A percentile compares a stretch with the other conserved stretches of the same genome.
phyloP scores from a whole-genome alignment of 305 asterid species.

The Euphrasia arctica region DNA sequence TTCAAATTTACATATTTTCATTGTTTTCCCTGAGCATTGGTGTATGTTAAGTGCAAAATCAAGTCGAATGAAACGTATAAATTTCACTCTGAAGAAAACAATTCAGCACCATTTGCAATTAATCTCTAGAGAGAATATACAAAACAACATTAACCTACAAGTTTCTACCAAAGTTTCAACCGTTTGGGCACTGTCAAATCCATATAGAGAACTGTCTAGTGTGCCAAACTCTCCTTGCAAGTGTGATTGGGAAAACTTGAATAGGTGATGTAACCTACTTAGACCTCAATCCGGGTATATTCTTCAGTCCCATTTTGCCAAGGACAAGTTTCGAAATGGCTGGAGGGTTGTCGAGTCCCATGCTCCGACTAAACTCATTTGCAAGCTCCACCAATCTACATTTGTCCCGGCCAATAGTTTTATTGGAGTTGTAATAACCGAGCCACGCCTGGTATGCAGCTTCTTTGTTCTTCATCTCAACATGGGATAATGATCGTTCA shows the following conservation, averaged over 20 bases:
- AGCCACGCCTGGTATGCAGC: constrained; percentile 99
- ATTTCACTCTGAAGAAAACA: not conserved
- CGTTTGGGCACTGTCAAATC: no score
- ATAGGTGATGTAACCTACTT: constrained; percentile 35
- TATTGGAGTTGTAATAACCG: constrained; percentile 85
- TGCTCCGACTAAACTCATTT: constrained; percentile 85
- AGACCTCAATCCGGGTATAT: constrained; percentile 81
- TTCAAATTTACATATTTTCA: not conserved
- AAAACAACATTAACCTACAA: not conserved
- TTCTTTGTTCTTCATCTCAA: constrained; percentile 88
- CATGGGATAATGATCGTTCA: constrained; percentile 57
- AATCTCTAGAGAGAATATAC: constrained; percentile 22
- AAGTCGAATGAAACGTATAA: not conserved
- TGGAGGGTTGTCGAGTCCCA: constrained; percentile 95
- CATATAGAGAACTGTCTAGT: not conserved
- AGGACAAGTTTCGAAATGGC: constrained; percentile 77
- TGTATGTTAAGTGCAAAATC: not conserved
- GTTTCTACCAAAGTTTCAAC: not conserved
- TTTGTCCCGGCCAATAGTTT: constrained; percentile 67
- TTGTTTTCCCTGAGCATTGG: not conserved
- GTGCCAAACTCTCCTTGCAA: not conserved
- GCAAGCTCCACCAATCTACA: constrained; percentile 81
- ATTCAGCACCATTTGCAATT: not conserved
- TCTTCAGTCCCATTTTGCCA: constrained; percentile 88
- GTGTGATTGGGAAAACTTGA: not conserved